Base-by-base conservation (phyloP, 2,329 filamentous ascomycete genomes). In the Aspergillus fumigatiaffinis region DNA sequence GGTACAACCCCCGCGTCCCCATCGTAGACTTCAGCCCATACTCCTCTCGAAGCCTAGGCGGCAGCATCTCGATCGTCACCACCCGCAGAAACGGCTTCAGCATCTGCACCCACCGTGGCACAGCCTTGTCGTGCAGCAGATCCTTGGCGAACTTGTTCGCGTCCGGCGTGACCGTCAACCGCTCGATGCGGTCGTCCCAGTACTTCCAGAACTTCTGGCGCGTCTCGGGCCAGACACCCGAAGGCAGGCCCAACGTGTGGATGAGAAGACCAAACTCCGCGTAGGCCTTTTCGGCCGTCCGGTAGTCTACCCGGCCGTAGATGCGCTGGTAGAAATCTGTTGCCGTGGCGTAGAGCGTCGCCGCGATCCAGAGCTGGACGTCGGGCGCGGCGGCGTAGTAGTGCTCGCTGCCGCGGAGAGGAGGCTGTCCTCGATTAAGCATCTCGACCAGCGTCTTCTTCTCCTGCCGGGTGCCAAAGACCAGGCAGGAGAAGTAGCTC, bases 281-380 rank as follows among this genome's bases (percentile, higher is more conserved):
- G 49, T 73, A 74, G 3, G 64, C 69, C 6, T 61, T 66, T 38
- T 73, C 65, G 4, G 72, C 71, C 1, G 68, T 71, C 20, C 66
- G 59, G 46, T 69, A 68, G 51, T 68, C 66, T 20, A 73, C 65
- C 21, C 64, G 63, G 3, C 71, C 69, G 46, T 73, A 73, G 52
- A 73, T 66, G 10, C 72, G 69, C 61, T 74, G 71, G 58, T 73
- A 74, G 59, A 73, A 67, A 51, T 73, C 72, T 5, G 70, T 73
- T 3, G 69, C 66, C 17, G 71, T 73, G 20, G 70, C 70, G 57
- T 74, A 74, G 50, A 73, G 56, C 2, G 71, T 73, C 1, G 72
- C 72, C 2, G 70, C 64, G 50, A 73, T 63, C 72, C 72, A 74
- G 52, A 71, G 64, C 50, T 72, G 65, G 41, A 28, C 52, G 41